A percentile compares a stretch with the other conserved stretches of the same genome.
Conservation (phyloP, 2,329 filamentous ascomycete species). For the Teratosphaeria gauchensis region DNA sequence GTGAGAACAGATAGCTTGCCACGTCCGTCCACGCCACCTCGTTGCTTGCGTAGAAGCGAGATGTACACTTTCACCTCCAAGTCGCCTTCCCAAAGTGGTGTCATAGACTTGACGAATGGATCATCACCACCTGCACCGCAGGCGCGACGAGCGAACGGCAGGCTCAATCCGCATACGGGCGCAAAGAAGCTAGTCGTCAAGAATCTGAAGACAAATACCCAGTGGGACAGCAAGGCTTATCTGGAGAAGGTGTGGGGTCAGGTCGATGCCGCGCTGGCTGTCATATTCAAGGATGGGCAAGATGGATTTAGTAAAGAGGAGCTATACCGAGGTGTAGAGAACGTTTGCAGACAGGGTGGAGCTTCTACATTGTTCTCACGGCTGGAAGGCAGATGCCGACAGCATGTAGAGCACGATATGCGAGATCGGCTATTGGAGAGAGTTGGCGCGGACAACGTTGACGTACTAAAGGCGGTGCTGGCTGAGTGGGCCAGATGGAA, state of each 20-base stretch:
- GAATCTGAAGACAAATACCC: constrained; percentile 63
- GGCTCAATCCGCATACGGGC: constrained; percentile 54
- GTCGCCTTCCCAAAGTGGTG: constrained; percentile 23
- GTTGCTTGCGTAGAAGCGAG: constrained; percentile 29
- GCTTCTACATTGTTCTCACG: constrained; percentile 58
- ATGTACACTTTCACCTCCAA: constrained; percentile 45
- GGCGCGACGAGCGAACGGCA: constrained; percentile 19
- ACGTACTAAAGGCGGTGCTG: constrained; percentile 52
- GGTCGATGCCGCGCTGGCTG: constrained; percentile 60
- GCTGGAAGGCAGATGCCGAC: constrained; percentile 56
- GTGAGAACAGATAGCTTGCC: constrained; percentile 25
- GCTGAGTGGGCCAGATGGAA: constrained; percentile 70
- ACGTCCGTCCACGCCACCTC: constrained; percentile 12
- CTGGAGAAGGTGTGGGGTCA: constrained; percentile 67
- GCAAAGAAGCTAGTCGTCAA: constrained; percentile 87
- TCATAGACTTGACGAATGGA: constrained; percentile 37
- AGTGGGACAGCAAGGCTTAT: constrained; percentile 63
- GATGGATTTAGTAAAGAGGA: constrained; percentile 65
- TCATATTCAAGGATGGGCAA: constrained; percentile 58
- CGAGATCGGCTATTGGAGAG: constrained; percentile 49
- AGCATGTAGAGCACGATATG: constrained; percentile 50
- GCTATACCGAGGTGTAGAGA: constrained; percentile 83
- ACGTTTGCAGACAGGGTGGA: constrained; percentile 71
- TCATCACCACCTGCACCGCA: constrained; percentile 20
- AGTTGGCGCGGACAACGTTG: constrained; percentile 49